Base-by-base conservation (phyloP, 345 rosid species). In the Rhodamnia argentea region DNA sequence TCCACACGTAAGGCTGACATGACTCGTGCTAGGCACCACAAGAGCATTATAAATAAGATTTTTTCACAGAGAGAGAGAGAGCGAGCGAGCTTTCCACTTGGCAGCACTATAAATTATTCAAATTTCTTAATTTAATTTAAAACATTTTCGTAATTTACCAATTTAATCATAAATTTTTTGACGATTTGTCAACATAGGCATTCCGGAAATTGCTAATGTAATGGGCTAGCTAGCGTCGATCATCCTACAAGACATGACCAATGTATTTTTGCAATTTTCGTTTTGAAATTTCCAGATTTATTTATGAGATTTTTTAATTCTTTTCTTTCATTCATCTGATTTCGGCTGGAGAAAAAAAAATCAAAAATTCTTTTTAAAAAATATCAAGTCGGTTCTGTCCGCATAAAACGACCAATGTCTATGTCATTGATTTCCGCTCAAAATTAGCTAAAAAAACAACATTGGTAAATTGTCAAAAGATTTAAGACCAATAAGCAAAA, bases 301-400 rank as follows among this genome's bases (percentile, higher is more conserved):
- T 52, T 52, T 50, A 10, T 50, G 52, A 52, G 5, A 52, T 52
- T 52, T 52, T 13, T 1, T 14, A 14, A 22, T 62, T 29, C 23
- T 29, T 64, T 18, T 32, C 24, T 70, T 70, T 70, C 47, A 70
- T 70, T 16, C 6, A 70, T 16, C 2, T 13, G 3, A 32, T 9
- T 32, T 64, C 6, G 0, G 8, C 42, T 18, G 5, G 37, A 62
- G 32, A 27, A 54, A 53, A 54, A 16, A 20, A 55, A 10, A 7
- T 55, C 56, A 20, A 5, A 56, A 8, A 18, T 23, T 56, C 24
- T 56, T 6, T 13, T 60, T 3, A 16, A 64, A 70, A 32, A 32
- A 32, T 18, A 4, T 70, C 11, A 5, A 32, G 2, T 64, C 0
- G 8, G 3, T 1, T 1, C 23, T 0, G 0, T 2, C 10, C 2